Percentiles rank a stretch among this genome's conserved stretches.
These are phyloP conservation scores for Lactarius tabidus DNA, from an alignment of 768 basidiomycete species.

Conservation along the genomic window DNA sequence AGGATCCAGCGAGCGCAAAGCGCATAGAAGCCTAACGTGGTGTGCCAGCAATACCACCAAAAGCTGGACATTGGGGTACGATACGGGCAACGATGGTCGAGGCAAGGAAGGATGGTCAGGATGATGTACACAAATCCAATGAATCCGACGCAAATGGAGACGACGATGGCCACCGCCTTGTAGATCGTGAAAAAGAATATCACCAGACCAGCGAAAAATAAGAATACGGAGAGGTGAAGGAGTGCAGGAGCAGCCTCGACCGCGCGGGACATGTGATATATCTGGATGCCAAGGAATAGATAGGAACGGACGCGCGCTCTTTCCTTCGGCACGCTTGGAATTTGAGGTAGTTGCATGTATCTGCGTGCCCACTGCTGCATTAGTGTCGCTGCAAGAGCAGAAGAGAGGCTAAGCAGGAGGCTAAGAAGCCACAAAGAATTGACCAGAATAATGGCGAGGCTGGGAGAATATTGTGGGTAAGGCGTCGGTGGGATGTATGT, in stretches of 20 bases:
- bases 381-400: constrained; percentile 18
- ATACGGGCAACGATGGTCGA: constrained; percentile 14
- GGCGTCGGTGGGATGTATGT: constrained; percentile 2
- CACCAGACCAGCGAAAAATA: constrained; percentile 19
- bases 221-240: constrained; percentile 21
- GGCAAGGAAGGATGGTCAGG: constrained; percentile 10
- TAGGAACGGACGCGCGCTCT: constrained; percentile 10
- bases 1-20: neutral
- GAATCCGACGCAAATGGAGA: constrained; percentile 3
- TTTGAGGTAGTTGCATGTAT: constrained; percentile 12
- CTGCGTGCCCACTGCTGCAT: constrained; percentile 19
- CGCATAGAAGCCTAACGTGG: neutral
- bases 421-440: constrained; percentile 21
- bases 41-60: constrained; percentile 6
- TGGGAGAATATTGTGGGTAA: neutral
- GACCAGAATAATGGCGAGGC: constrained; percentile 9
- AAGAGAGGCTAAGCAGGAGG: constrained; percentile 8
- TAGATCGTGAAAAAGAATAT: constrained; percentile 18
- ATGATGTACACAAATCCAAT: constrained; percentile 1
- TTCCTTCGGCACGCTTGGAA: neutral
- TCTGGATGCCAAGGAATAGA: constrained; percentile 14
- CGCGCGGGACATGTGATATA: constrained; percentile 8
- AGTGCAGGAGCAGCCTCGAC: constrained; percentile 12
- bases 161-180: neutral
- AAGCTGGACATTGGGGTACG: constrained; percentile 17